Evolutionary conservation across 2,329 filamentous ascomycete species (phyloP).

Genomic region (Hypoxylon sp.): DNA sequence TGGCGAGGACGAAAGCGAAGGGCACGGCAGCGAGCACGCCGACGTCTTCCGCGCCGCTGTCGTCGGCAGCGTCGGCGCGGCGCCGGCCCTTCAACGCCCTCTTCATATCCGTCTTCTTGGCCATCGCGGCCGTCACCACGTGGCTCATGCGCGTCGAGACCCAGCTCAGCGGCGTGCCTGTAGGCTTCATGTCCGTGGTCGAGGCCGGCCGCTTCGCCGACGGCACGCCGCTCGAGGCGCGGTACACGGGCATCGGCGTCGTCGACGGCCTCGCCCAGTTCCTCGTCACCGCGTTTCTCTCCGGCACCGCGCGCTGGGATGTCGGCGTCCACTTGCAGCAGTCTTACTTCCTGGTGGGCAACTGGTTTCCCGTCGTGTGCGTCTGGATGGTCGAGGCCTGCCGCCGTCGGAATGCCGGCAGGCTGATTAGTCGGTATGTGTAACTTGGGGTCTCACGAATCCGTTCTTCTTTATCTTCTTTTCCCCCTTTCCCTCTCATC

Average conservation of each 20-base stretch:
- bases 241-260: conserved; percentile 38
- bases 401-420: conserved; percentile 34
- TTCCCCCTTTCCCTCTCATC: neutral
- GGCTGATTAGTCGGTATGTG: conserved; percentile 41
- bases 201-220: conserved; percentile 29
- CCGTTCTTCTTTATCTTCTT: neutral
- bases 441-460: neutral
- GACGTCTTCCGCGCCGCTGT: neutral
- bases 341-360: conserved; percentile 41
- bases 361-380: conserved; percentile 40
- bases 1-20: conserved; percentile 7
- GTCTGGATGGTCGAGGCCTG: conserved; percentile 41
- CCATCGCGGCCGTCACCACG: conserved; percentile 19
- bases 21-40: neutral
- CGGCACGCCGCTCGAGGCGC: conserved; percentile 35
- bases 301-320: conserved; percentile 40
- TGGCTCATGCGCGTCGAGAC: conserved; percentile 41
- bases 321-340: conserved; percentile 39
- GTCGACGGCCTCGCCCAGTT: conserved; percentile 32
- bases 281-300: conserved; percentile 39
- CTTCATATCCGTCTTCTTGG: conserved; percentile 26
- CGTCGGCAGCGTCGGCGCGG: neutral
- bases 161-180: conserved; percentile 33
- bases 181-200: conserved; percentile 32
- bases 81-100: conserved; percentile 32